Percentiles rank a stretch among this genome's conserved stretches.
phyloP scores from a whole-genome alignment of 352 stramenopile genomes.

The Phytophthora pistaciae region DNA sequence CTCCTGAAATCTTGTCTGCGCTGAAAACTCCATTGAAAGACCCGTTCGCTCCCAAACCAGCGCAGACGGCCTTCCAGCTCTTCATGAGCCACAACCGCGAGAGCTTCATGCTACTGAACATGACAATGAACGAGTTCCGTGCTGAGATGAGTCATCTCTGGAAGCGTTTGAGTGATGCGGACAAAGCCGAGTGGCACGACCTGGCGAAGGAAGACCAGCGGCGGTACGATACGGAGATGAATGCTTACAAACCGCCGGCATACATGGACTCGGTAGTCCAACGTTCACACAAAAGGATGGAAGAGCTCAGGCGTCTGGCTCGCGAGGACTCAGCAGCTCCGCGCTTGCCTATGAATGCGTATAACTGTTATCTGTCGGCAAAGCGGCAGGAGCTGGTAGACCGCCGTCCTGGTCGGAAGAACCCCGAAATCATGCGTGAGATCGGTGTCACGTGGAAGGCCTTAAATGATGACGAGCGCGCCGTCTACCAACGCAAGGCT shows the following conservation, averaged over 20 bases:
- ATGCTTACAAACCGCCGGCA: slow-evolving; percentile 52
- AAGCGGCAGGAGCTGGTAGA: slow-evolving; percentile 46
- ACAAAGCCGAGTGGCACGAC: slow-evolving; percentile 58
- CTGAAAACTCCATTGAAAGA: slow-evolving; percentile 37
- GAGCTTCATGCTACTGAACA: slow-evolving; percentile 58
- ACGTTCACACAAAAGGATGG: slow-evolving; percentile 35
- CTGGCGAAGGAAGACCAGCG: slow-evolving; percentile 55
- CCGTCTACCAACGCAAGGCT: slow-evolving; percentile 45
- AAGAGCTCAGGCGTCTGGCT: slow-evolving; percentile 48
- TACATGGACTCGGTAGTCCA: slow-evolving; percentile 39
- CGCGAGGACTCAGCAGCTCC: slow-evolving; percentile 44
- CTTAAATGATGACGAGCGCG: slow-evolving; percentile 39
- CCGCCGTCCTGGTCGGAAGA: slow-evolving; percentile 36
- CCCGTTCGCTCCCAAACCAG: slow-evolving; percentile 46
- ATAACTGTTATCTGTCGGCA: slow-evolving; percentile 48
- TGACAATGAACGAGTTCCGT: slow-evolving; percentile 66
- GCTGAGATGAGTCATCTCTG: slow-evolving; percentile 66
- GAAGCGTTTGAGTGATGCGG: slow-evolving; percentile 48
- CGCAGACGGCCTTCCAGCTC: slow-evolving; percentile 68
- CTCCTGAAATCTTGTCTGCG: slow-evolving; percentile 1
- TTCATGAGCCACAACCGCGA: slow-evolving; percentile 69
- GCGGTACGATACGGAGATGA: slow-evolving; percentile 60
- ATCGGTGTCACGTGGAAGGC: slow-evolving; percentile 56
- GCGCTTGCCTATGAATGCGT: slow-evolving; percentile 50
- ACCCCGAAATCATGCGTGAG: slow-evolving; percentile 60